Conservation (phyloP, 140 eudicot genomes). For the Oenanthe javanica region DNA sequence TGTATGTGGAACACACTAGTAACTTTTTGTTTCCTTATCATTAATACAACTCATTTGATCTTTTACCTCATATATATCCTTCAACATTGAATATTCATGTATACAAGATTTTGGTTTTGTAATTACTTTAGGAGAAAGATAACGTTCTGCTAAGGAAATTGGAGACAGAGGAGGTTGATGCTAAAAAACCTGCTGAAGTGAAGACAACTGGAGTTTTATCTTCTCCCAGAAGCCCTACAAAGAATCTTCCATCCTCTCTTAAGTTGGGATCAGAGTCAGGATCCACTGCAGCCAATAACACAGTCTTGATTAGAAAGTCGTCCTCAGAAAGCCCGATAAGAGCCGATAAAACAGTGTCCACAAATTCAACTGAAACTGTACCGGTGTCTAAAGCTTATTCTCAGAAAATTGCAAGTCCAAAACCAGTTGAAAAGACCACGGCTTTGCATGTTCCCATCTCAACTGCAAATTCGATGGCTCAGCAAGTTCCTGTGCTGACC, state of each 20-base stretch:
- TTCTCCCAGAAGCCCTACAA: conserved; percentile 56
- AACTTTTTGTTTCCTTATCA: not conserved
- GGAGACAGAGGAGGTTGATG: conserved; percentile 33
- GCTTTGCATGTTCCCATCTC: conserved; percentile 11
- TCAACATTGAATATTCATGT: not conserved
- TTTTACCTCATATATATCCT: not conserved
- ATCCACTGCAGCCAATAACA: conserved; percentile 21
- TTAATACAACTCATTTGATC: not conserved
- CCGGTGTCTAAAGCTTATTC: conserved; percentile 27
- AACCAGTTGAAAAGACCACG: conserved; percentile 38
- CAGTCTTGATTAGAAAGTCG: conserved; percentile 29
- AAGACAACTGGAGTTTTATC: conserved; percentile 24
- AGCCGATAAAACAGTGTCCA: conserved; percentile 24
- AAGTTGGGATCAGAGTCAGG: conserved; percentile 33
- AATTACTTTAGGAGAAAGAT: conserved; percentile 30
- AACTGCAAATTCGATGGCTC: conserved; percentile 19
- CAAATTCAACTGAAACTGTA: conserved; percentile 25
- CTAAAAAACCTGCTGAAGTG: conserved; percentile 26
- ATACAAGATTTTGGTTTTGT: not conserved
- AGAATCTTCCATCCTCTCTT: conserved; percentile 29
- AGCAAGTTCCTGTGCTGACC: conserved; percentile 13
- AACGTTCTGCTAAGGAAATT: conserved; percentile 34
- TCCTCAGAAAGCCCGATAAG: conserved; percentile 31
- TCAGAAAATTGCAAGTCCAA: conserved; percentile 23
- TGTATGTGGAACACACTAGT: not conserved